Percentiles rank a stretch among this genome's conserved stretches.
Evolutionary conservation across 2,329 filamentous ascomycete species (phyloP).

Genomic region (Phialophora tarda): DNA sequence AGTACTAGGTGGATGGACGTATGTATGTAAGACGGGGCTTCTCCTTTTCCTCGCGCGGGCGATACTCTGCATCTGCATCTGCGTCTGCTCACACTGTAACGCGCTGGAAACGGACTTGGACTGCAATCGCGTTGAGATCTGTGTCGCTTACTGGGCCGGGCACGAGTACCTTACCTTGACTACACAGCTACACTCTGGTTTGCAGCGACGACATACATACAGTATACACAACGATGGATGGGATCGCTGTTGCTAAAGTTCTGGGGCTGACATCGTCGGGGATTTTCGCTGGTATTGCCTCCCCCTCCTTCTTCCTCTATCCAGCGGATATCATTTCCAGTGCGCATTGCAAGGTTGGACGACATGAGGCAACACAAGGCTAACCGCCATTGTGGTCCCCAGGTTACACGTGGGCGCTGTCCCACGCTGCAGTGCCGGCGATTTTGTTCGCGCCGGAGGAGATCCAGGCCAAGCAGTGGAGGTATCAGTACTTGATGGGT

Average conservation of each 20-base stretch:
- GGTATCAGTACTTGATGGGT: slow-evolving; percentile 30
- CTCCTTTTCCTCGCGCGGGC: neutral
- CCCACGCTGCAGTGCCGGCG: slow-evolving; percentile 29
- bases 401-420: slow-evolving; percentile 36
- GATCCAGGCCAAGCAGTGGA: slow-evolving; percentile 26
- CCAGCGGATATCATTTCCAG: neutral
- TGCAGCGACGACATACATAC: neutral
- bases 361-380: neutral
- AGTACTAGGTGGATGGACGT: neutral
- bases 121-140: neutral
- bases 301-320: neutral
- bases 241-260: slow-evolving; percentile 35
- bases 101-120: neutral
- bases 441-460: slow-evolving; percentile 26
- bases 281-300: slow-evolving; percentile 25
- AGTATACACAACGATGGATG: slow-evolving; percentile 14
- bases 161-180: neutral
- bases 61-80: neutral
- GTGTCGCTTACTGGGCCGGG: neutral
- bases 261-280: slow-evolving; percentile 26
- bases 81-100: neutral
- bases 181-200: neutral
- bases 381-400: neutral
- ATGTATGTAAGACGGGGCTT: neutral
- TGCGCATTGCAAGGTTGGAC: neutral